Evolutionary conservation across 352 stramenopile genomes (phyloP).

Genomic region (Pythium aquatile): DNA sequence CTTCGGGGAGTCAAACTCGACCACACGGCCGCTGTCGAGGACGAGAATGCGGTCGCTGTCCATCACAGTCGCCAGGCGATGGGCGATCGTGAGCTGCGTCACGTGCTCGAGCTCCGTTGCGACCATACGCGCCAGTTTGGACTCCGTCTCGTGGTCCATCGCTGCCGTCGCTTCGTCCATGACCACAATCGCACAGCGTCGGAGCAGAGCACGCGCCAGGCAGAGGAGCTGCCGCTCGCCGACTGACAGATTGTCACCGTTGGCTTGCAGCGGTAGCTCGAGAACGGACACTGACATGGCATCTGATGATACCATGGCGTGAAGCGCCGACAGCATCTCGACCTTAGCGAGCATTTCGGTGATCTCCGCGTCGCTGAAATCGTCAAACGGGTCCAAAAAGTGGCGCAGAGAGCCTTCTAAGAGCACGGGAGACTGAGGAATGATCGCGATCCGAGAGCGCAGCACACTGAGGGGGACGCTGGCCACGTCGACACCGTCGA

Average conservation of each 20-base stretch:
- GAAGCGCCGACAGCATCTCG: conserved; percentile 32
- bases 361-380: conserved; percentile 67
- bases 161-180: conserved; percentile 93
- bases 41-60: conserved; percentile 90
- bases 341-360: conserved; percentile 57
- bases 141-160: conserved; percentile 60
- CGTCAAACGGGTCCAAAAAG: conserved; percentile 92
- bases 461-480: conserved; percentile 30
- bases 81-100: conserved; percentile 93
- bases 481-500: conserved; percentile 33
- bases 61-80: conserved; percentile 91
- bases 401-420: conserved; percentile 90
- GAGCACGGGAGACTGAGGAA: conserved; percentile 91
- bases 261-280: conserved; percentile 72
- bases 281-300: conserved; percentile 51
- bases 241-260: conserved; percentile 91
- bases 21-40: conserved; percentile 75
- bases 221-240: conserved; percentile 93
- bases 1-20: conserved; percentile 81
- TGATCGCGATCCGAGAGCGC: conserved; percentile 87
- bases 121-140: conserved; percentile 65
- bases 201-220: conserved; percentile 87
- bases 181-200: conserved; percentile 79
- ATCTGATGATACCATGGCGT: background rate
- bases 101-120: conserved; percentile 78